These are phyloP conservation scores for Rubia balearica DNA, from an alignment of 305 asterid genomes.

Conservation along the genomic window DNA sequence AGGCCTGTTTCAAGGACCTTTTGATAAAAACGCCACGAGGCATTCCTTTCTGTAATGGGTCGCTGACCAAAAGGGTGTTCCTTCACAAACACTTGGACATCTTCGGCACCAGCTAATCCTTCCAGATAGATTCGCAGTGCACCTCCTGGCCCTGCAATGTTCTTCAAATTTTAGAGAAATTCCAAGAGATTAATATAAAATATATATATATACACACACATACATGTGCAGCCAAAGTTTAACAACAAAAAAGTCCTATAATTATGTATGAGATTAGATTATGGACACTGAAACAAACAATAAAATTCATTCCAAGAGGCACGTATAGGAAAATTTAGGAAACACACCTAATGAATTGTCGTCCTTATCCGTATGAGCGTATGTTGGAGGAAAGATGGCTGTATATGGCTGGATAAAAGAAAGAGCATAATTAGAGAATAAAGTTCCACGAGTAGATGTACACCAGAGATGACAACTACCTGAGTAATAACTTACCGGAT, in stretches of 20 bases:
- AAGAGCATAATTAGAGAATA: conserved; percentile 13
- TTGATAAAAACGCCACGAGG: conserved; percentile 68
- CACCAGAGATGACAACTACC: neutral
- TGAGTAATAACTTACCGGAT: conserved; percentile 58
- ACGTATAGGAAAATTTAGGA: neutral
- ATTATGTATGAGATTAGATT: neutral
- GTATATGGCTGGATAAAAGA: conserved; percentile 49
- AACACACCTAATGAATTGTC: conserved; percentile 82
- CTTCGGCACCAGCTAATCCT: conserved; percentile 56
- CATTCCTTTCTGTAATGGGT: conserved; percentile 60
- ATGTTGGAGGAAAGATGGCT: conserved; percentile 71
- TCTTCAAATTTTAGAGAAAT: conserved; percentile 7
- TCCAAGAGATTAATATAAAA: neutral
- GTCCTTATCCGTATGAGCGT: conserved; percentile 31
- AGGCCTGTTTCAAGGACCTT: conserved; percentile 38
- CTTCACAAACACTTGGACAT: conserved; percentile 67
- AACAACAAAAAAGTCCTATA: neutral
- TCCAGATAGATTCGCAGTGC: conserved; percentile 71
- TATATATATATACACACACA: neutral
- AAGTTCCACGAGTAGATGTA: neutral
- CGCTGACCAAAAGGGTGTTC: conserved; percentile 76
- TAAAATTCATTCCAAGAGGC: neutral
- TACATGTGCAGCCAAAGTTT: neutral
- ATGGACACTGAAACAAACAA: neutral
- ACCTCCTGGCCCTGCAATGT: conserved; percentile 66